Evolutionary conservation across 75 land plant species (phyloP).

Genomic region (Cupressus sempervirens): DNA sequence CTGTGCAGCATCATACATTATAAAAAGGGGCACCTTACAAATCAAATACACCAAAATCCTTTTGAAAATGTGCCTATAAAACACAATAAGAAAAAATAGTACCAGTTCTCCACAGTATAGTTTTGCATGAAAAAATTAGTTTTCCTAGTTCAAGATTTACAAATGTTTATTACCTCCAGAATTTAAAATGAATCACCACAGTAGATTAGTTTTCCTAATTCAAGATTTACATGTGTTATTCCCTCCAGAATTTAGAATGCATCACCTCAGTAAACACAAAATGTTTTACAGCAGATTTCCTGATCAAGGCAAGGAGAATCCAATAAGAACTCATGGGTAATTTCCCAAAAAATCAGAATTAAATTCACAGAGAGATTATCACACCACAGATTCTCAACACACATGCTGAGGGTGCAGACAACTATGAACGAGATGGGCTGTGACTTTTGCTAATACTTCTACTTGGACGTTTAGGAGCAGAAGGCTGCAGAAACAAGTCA

Average conservation of each 20-base stretch:
- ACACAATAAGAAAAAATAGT: neutral
- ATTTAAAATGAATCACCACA: neutral
- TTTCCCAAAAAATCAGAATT: conserved; percentile 2
- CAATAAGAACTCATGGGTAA: neutral
- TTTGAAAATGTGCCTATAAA: neutral
- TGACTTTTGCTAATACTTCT: conserved; percentile 4
- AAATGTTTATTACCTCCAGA: neutral
- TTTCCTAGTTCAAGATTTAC: neutral
- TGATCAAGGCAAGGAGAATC: neutral
- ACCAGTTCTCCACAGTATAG: neutral
- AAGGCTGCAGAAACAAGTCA: conserved; percentile 1
- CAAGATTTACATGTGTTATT: neutral
- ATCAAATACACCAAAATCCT: neutral
- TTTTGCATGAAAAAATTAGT: neutral
- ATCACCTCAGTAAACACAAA: neutral
- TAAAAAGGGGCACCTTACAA: neutral
- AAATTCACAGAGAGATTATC: neutral
- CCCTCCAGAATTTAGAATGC: neutral
- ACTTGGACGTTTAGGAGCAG: neutral
- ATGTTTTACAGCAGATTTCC: neutral
- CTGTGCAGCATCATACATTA: neutral
- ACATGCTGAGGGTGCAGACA: neutral
- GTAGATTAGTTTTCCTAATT: neutral
- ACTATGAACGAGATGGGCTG: conserved; percentile 11
- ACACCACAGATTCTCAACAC: neutral